Percentiles rank a stretch among this genome's conserved stretches.
Conservation (phyloP, 345 rosid genomes). For the Arabidopsis thaliana region DNA sequence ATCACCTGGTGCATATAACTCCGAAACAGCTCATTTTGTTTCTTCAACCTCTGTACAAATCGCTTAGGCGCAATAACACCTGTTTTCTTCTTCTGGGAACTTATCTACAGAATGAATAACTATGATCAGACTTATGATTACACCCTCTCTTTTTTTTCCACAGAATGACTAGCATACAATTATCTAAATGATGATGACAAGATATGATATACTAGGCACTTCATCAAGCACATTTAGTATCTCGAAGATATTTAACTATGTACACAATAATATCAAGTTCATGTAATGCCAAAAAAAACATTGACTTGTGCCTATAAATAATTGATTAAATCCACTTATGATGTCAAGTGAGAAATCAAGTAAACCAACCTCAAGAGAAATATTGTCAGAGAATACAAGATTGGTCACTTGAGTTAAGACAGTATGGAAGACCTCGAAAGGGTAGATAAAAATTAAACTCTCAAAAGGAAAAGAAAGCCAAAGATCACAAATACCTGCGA, state of each 20-base stretch:
- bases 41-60: conserved; percentile 96
- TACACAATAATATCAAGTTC: neutral
- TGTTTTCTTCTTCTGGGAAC: conserved; percentile 98
- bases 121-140: neutral
- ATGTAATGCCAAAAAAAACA: neutral
- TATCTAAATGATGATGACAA: neutral
- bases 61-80: conserved; percentile 99
- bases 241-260: neutral
- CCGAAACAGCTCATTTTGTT: conserved; percentile 98
- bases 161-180: neutral
- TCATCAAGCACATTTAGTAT: conserved; percentile 1
- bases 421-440: neutral
- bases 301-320: neutral
- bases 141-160: neutral
- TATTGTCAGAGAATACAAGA: neutral
- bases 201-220: neutral
- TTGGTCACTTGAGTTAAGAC: conserved; percentile 30
- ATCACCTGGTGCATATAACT: conserved; percentile 99
- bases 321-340: neutral
- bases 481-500: conserved; percentile 62
- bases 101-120: conserved; percentile 58
- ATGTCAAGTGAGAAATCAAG: neutral
- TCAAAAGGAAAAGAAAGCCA: neutral
- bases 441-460: neutral
- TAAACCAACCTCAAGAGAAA: conserved; percentile 16